Evolutionary conservation across 768 basidiomycete genomes (phyloP).

Genomic region (Termitomyces titanicus): DNA sequence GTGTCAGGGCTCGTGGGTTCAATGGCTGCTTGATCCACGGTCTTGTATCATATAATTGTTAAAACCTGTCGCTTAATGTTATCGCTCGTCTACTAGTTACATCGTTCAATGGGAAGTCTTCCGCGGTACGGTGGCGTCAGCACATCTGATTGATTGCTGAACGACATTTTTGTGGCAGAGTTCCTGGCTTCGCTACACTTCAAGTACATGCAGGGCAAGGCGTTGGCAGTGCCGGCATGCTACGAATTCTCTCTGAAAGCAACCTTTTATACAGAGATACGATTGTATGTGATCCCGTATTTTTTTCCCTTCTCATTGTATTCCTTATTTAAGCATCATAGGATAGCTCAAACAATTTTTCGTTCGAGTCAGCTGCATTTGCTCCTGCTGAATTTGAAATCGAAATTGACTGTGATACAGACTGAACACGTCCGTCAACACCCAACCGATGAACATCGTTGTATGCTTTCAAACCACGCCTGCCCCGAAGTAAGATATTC

Average conservation of each 20-base stretch:
- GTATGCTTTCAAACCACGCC: neutral
- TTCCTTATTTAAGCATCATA: neutral
- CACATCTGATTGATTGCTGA: neutral
- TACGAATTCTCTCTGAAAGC: neutral
- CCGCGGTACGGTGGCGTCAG: neutral
- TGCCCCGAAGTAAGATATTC: too few relatives aligned
- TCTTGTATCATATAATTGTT: neutral
- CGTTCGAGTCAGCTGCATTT: neutral
- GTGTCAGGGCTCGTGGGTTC: neutral
- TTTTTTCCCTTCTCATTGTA: too few relatives aligned
- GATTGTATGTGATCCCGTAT: neutral
- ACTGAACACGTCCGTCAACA: neutral
- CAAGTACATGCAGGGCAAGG: neutral
- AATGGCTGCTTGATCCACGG: neutral
- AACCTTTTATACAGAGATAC: neutral
- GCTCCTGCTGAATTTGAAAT: neutral
- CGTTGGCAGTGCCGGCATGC: neutral
- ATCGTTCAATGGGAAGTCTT: neutral
- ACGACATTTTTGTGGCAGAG: neutral
- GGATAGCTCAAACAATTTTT: neutral
- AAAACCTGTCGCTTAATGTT: neutral
- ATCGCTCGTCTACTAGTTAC: neutral
- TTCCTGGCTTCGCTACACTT: slow-evolving; percentile 1
- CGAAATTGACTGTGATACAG: neutral
- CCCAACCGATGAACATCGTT: neutral